Percentiles rank a stretch among this genome's conserved stretches.
phyloP scores from a whole-genome alignment of 768 basidiomycete species.

The Pulveroboletus sp. region DNA sequence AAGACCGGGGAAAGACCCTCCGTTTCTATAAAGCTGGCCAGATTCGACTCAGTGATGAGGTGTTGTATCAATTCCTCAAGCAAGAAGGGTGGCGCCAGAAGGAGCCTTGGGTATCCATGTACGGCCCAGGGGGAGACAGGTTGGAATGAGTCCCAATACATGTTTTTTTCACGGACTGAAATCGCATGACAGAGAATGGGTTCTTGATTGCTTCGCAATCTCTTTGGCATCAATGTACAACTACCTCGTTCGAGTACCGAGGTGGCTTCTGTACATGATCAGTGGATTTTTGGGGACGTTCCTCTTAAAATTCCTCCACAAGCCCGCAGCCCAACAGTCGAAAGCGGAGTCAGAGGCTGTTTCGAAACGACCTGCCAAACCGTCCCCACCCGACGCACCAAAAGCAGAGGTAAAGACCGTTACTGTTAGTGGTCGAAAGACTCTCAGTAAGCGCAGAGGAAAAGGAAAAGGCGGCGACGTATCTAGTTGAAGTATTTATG shows the following conservation, averaged over 20 bases:
- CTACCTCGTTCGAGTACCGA: conserved; percentile 51
- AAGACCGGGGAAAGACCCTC: conserved; percentile 69
- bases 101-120: conserved; percentile 65
- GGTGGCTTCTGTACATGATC: conserved; percentile 62
- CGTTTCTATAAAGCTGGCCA: conserved; percentile 72
- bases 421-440: conserved; percentile 16
- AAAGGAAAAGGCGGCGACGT: conserved; percentile 17
- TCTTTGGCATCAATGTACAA: conserved; percentile 49
- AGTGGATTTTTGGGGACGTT: conserved; percentile 67
- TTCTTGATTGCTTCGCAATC: conserved; percentile 57
- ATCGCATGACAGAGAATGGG: conserved; percentile 49
- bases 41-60: conserved; percentile 54
- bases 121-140: conserved; percentile 75
- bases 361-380: neutral
- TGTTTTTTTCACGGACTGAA: conserved; percentile 13
- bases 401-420: conserved; percentile 15
- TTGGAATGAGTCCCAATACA: conserved; percentile 25
- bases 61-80: conserved; percentile 62
- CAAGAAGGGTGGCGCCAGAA: conserved; percentile 57
- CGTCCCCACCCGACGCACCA: neutral
- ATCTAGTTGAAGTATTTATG: neutral
- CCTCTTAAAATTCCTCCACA: conserved; percentile 62
- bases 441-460: conserved; percentile 27
- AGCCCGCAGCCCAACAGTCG: conserved; percentile 8
- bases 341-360: conserved; percentile 4